These are phyloP conservation scores for Talaromyces nanjingensis DNA, from an alignment of 495 filamentous ascomycete genomes.

Conservation along the genomic window DNA sequence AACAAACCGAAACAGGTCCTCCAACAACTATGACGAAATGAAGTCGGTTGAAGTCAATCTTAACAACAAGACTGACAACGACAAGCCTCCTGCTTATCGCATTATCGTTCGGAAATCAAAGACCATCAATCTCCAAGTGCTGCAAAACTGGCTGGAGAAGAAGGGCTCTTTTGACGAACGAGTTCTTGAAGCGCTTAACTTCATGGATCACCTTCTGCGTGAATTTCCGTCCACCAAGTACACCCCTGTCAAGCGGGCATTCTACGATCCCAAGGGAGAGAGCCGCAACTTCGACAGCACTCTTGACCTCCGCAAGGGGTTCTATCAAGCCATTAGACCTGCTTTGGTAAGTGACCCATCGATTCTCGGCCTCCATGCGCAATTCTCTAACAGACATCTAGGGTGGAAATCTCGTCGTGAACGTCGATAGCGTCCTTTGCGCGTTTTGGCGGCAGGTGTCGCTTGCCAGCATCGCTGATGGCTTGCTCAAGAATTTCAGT, in stretches of 20 bases:
- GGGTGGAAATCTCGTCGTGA: constrained; percentile 58
- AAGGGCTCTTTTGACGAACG: constrained; percentile 49
- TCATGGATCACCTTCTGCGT: constrained; percentile 83
- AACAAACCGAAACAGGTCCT: constrained; percentile 16
- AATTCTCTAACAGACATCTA: constrained; percentile 16
- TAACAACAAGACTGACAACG: constrained; percentile 15
- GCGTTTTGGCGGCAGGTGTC: constrained; percentile 50
- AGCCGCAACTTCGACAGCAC: constrained; percentile 43
- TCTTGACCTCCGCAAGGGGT: constrained; percentile 74
- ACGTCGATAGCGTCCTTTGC: constrained; percentile 57
- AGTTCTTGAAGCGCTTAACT: constrained; percentile 76
- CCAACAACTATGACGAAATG: constrained; percentile 7
- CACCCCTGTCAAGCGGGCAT: constrained; percentile 66
- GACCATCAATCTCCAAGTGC: constrained; percentile 53
- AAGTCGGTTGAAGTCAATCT: constrained; percentile 2
- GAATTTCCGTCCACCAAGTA: constrained; percentile 60
- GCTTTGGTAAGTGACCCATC: constrained; percentile 40
- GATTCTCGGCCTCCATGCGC: neutral
- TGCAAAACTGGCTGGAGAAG: constrained; percentile 58
- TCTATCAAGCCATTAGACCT: constrained; percentile 72
- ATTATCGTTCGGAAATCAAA: constrained; percentile 53
- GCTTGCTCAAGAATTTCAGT: neutral
- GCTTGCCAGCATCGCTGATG: constrained; percentile 8
- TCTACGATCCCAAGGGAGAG: constrained; percentile 45
- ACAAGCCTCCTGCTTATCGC: constrained; percentile 40